Percentiles rank a stretch among this genome's conserved stretches.
These are phyloP conservation scores for Cucumis melo DNA, from an alignment of 306 rosid species.

Conservation along the genomic window DNA sequence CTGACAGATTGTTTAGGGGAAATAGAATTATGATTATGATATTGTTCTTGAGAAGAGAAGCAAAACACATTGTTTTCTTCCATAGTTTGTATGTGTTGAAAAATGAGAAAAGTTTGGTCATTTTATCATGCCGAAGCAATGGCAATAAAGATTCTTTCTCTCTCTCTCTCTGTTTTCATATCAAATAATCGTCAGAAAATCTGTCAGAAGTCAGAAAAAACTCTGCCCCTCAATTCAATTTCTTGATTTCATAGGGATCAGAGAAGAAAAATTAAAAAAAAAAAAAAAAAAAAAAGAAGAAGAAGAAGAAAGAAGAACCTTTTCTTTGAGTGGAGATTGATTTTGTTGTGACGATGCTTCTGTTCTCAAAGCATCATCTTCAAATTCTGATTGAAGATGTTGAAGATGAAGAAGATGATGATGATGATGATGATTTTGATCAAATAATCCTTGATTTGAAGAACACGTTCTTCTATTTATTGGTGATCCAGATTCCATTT, in stretches of 20 bases:
- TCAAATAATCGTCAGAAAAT: conserved; percentile 62
- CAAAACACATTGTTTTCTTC: neutral
- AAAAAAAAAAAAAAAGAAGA: neutral
- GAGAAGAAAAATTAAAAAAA: neutral
- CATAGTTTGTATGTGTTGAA: neutral
- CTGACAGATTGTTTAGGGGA: neutral
- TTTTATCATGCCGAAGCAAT: neutral
- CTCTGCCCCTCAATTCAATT: conserved; percentile 44
- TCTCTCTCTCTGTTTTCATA: conserved; percentile 16
- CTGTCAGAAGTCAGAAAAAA: conserved; percentile 55
- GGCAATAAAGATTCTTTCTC: conserved; percentile 46
- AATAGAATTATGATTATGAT: neutral
- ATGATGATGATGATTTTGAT: conserved; percentile 15
- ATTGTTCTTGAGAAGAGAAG: neutral
- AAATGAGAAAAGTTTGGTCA: neutral
- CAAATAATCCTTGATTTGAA: conserved; percentile 16
- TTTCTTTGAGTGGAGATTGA: conserved; percentile 37
- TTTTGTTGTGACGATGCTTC: conserved; percentile 27
- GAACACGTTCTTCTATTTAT: conserved; percentile 50
- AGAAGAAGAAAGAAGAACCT: conserved; percentile 6
- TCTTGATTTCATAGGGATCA: conserved; percentile 58
- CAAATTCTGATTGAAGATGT: conserved; percentile 36
- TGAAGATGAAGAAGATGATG: conserved; percentile 33
- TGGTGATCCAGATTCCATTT: conserved; percentile 66
- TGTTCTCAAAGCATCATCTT: conserved; percentile 32